Evolutionary conservation across 164 flowering plant genomes (phyloP).

Genomic region (Piper betle): DNA sequence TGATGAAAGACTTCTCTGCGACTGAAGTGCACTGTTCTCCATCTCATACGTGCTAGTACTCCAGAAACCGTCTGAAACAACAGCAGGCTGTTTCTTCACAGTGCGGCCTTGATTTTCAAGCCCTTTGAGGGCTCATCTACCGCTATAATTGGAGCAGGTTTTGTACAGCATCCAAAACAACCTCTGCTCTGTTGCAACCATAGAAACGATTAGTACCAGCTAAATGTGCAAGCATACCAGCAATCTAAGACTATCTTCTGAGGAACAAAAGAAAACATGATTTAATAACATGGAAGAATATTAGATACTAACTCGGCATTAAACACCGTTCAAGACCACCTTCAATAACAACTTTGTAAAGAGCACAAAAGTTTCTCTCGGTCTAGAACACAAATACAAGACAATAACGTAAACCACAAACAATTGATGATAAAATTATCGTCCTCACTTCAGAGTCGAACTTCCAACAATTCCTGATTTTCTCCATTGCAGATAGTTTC

Average conservation of each 20-base stretch:
- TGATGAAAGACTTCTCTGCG: slow-evolving; percentile 68
- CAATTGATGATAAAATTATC: too few species aligned
- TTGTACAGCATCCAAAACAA: slow-evolving; percentile 73
- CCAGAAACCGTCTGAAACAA: slow-evolving; percentile 74
- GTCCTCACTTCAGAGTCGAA: not conserved
- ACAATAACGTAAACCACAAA: not conserved
- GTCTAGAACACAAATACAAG: not conserved
- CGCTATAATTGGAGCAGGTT: slow-evolving; percentile 40
- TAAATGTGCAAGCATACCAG: too few species aligned
- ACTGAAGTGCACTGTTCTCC: slow-evolving; percentile 56
- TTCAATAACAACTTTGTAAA: too few species aligned
- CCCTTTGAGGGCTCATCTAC: slow-evolving; percentile 75
- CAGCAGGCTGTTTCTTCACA: slow-evolving; percentile 30
- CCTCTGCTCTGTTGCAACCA: slow-evolving; percentile 71
- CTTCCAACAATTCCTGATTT: not conserved
- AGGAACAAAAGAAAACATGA: too few species aligned
- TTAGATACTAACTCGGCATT: too few species aligned
- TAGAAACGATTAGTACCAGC: slow-evolving; percentile 16
- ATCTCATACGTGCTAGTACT: slow-evolving; percentile 70
- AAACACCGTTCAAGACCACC: too few species aligned
- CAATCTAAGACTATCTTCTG: too few species aligned
- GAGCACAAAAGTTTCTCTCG: not conserved
- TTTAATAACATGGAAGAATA: too few species aligned
- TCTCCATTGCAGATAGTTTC: not conserved
- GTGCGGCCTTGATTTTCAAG: slow-evolving; percentile 45